Base-by-base conservation (phyloP, 2,329 filamentous ascomycete genomes). In the Lachnellula hyalina region DNA sequence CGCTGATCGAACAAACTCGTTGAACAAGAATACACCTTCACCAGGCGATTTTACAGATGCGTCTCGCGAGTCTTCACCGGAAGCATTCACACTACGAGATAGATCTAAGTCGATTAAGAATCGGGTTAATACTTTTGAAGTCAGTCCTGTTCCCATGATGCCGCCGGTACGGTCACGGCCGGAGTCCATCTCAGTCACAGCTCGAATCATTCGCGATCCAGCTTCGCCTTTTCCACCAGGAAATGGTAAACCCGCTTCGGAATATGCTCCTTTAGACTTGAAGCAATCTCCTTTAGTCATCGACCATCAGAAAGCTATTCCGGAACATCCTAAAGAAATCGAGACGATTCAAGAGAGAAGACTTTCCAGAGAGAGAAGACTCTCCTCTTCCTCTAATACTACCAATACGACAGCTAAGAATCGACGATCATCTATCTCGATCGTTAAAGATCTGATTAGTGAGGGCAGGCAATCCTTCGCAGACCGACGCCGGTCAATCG, bases 151-250 rank as follows among this genome's bases (percentile, higher is more conserved):
- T 17, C 49, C 59, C 15, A 49, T 56, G 14, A 67, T 51, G 25
- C 58, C 57, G 40, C 61, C 70, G 6, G 68, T 74, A n/a, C 72
- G 74, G 15, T 76, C 78, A 5, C 75, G 75, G 1, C 80, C 85
- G 5, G 89, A 92, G 65, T 92, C 90, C 0, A 83, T 96, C n/a
- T 92, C 91, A 46, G 91, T 96, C 11, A 94, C 88, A 17, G 89
- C 92, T 48, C 84, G 86, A 50, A 96, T 96, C 59, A 76, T 96
- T 38, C 84, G 90, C 47, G 87, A 88, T 61, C 75, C 79, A 11
- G 70, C 68, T 19, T 74, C 80, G 35, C 69, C 68, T 19, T 72
- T 73, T 42, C 69, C 72, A 5, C 73, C 74, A 2, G 77, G 80
- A 77, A 49, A 65, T 67, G 17, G 63, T 8, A 68, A 64, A 53